Conservation (phyloP, 2,329 filamentous ascomycete species). For the Colletotrichum paranaense region DNA sequence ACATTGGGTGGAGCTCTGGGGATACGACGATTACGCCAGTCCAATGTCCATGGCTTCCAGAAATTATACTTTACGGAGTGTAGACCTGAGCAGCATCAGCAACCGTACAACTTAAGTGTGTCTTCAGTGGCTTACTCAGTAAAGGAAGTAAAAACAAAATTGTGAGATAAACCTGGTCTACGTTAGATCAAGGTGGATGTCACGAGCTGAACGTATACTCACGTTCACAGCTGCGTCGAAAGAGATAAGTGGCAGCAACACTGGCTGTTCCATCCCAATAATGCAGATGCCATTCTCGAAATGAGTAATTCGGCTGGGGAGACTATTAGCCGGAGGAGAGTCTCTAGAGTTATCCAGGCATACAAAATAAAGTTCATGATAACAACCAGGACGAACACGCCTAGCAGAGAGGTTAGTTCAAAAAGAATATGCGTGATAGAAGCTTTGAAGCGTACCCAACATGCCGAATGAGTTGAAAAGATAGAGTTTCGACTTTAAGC, state of each 20-base stretch:
- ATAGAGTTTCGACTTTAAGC: conserved; percentile 24
- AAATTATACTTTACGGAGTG: conserved; percentile 30
- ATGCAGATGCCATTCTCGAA: conserved; percentile 16
- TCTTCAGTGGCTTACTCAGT: not conserved
- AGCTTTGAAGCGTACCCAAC: conserved; percentile 1
- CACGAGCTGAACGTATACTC: not conserved
- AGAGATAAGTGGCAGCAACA: conserved; percentile 16
- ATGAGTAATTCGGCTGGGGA: conserved; percentile 12
- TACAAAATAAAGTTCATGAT: conserved; percentile 31
- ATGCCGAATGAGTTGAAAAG: conserved; percentile 23
- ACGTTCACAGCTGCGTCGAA: conserved; percentile 30
- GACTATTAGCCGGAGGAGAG: not conserved
- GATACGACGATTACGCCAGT: conserved; percentile 21
- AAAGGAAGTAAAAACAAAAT: conserved; percentile 25
- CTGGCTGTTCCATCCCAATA: conserved; percentile 5
- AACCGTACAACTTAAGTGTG: fast-evolving
- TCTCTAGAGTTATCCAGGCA: fast-evolving
- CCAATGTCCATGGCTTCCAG: conserved; percentile 32
- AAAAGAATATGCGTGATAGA: fast-evolving
- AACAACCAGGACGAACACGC: conserved; percentile 22
- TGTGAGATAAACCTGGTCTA: conserved; percentile 18
- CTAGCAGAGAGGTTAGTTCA: not conserved
- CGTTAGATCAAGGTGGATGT: not conserved
- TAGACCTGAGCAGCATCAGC: not conserved
- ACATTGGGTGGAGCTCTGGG: conserved; percentile 21